A percentile compares a stretch with the other conserved stretches of the same genome.
phyloP scores from a whole-genome alignment of 768 basidiomycete genomes.

The Pulveroboletus frians region DNA sequence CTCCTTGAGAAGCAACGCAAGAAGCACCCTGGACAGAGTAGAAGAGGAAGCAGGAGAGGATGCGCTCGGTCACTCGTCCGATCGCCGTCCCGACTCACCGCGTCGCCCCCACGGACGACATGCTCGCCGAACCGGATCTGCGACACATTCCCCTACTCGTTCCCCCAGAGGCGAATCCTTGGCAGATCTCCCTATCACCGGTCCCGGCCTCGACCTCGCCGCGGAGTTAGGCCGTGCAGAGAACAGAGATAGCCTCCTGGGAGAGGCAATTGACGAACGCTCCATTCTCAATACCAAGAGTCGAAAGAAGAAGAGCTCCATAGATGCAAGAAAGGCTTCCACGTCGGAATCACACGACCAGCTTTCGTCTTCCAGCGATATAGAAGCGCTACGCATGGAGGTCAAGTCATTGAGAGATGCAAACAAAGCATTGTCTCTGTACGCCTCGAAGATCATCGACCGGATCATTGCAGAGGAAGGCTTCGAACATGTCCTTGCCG shows the following conservation, averaged over 20 bases:
- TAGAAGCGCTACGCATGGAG: constrained; percentile 76
- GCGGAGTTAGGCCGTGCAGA: constrained; percentile 90
- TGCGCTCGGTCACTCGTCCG: constrained; percentile 36
- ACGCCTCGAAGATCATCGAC: constrained; percentile 97
- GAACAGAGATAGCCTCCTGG: constrained; percentile 74
- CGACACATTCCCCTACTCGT: constrained; percentile 40
- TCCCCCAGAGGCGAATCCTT: constrained; percentile 69
- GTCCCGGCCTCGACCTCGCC: constrained; percentile 84
- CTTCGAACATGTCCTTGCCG: constrained; percentile 94
- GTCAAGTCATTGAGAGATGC: constrained; percentile 92
- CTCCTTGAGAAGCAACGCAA: constrained; percentile 52
- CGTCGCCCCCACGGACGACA: constrained; percentile 41
- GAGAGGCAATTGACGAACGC: constrained; percentile 48
- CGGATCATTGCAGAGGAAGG: constrained; percentile 94
- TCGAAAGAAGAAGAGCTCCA: constrained; percentile 39
- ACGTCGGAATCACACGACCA: constrained; percentile 40
- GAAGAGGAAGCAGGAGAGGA: constrained; percentile 48
- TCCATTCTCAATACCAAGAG: constrained; percentile 39
- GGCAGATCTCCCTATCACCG: constrained; percentile 81
- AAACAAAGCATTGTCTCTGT: constrained; percentile 91
- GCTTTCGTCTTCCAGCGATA: constrained; percentile 45
- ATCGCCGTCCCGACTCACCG: constrained; percentile 33
- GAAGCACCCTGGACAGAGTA: constrained; percentile 58
- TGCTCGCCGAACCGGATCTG: constrained; percentile 52
- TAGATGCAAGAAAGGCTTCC: constrained; percentile 30